phyloP scores from a whole-genome alignment of 257 asterid genomes.

The Osmanthus fragrans region DNA sequence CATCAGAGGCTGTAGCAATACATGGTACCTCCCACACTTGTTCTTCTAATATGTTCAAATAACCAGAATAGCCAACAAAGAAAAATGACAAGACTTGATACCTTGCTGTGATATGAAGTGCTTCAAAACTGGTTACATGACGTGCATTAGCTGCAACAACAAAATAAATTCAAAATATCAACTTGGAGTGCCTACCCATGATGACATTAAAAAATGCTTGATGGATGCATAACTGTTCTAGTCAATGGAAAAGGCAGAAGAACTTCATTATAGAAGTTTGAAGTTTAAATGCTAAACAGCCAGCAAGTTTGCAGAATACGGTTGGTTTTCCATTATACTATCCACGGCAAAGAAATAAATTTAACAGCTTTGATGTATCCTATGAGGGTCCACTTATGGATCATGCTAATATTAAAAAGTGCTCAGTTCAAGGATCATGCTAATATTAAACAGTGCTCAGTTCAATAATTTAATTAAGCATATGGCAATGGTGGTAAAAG shows the following conservation, averaged over 20 bases:
- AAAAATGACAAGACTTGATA: slow-evolving; percentile 20
- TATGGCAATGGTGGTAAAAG: neutral
- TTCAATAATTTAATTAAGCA: neutral
- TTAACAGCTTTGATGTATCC: neutral
- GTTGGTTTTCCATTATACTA: neutral
- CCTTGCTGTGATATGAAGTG: slow-evolving; percentile 66
- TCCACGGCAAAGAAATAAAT: neutral
- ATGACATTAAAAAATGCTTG: neutral
- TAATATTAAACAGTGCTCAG: no score
- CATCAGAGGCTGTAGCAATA: neutral
- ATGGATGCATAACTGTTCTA: neutral
- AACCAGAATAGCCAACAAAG: neutral
- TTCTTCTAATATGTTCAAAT: neutral
- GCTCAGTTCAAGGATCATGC: neutral
- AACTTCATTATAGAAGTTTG: neutral
- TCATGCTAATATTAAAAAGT: neutral
- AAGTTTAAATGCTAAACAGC: neutral
- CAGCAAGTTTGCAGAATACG: neutral
- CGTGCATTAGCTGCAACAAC: slow-evolving; percentile 52
- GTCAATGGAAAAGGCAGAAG: neutral
- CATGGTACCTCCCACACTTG: neutral
- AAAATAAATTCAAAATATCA: slow-evolving; percentile 18
- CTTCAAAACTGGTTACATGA: slow-evolving; percentile 52
- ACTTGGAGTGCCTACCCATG: slow-evolving; percentile 11
- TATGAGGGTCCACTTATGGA: neutral